These are phyloP conservation scores for Wickerhamomyces sydowiorum DNA, from an alignment of 805 yeast species.

Conservation along the genomic window DNA sequence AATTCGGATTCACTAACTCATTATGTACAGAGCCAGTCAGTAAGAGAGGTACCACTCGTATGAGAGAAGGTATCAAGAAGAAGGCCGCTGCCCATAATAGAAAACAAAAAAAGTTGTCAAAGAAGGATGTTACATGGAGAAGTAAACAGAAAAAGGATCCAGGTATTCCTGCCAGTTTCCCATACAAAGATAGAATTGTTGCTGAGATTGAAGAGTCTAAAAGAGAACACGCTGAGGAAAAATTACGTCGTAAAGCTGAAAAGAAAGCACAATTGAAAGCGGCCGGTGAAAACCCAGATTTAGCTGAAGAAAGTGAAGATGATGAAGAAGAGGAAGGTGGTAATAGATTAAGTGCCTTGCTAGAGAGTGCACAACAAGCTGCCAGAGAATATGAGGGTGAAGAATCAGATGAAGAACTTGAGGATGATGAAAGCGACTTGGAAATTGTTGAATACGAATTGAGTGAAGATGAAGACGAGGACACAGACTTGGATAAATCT, in stretches of 20 bases:
- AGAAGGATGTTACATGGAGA: slow-evolving; percentile 93
- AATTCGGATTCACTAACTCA: no score
- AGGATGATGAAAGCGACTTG: slow-evolving; percentile 36
- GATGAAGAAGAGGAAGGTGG: slow-evolving; percentile 39
- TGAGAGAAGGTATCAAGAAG: slow-evolving; percentile 95
- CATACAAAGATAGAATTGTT: slow-evolving; percentile 83
- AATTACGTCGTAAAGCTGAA: slow-evolving; percentile 44
- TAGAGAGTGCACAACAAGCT: slow-evolving; percentile 87
- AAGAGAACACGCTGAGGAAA: slow-evolving; percentile 49
- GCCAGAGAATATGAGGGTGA: slow-evolving; percentile 72
- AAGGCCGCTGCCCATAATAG: slow-evolving; percentile 89
- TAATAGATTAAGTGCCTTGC: slow-evolving; percentile 71
- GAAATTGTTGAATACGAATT: slow-evolving; percentile 47
- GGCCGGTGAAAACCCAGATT: slow-evolving; percentile 30
- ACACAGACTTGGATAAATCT: slow-evolving; percentile 58
- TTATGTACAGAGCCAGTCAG: slow-evolving; percentile 42
- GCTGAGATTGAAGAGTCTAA: slow-evolving; percentile 63
- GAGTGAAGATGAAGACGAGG: slow-evolving; percentile 39
- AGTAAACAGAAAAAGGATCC: slow-evolving; percentile 80
- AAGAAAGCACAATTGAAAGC: slow-evolving; percentile 35
- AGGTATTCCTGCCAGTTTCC: slow-evolving; percentile 93
- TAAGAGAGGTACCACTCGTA: slow-evolving; percentile 85
- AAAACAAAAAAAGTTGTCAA: slow-evolving; percentile 74
- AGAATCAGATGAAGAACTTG: slow-evolving; percentile 32
- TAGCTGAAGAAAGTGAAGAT: slow-evolving; percentile 33